These are phyloP conservation scores for Hysterium pulicare DNA, from an alignment of 2,329 filamentous ascomycete genomes.

Conservation along the genomic window DNA sequence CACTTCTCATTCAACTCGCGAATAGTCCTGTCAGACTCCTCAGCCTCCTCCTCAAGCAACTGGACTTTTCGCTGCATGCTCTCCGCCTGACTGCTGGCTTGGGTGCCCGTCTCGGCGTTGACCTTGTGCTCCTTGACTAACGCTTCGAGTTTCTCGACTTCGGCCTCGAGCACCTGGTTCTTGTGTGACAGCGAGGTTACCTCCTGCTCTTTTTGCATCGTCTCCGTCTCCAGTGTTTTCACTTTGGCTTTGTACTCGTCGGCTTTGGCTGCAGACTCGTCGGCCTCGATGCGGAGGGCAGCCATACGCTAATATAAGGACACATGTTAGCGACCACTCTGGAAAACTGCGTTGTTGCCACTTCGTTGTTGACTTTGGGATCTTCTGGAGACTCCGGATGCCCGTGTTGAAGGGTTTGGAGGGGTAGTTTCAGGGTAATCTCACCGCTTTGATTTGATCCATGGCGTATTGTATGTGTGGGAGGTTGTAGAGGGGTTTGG, in stretches of 20 bases:
- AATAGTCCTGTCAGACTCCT: slow-evolving; percentile 92
- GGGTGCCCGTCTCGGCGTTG: slow-evolving; percentile 73
- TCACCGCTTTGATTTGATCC: slow-evolving; percentile 89
- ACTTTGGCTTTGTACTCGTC: slow-evolving; percentile 85
- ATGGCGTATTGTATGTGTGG: slow-evolving; percentile 45
- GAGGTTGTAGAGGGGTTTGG: slow-evolving; percentile 1
- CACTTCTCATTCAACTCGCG: slow-evolving; percentile 99
- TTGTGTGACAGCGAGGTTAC: slow-evolving; percentile 95
- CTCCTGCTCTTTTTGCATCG: slow-evolving; percentile 94
- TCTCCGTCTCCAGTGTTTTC: slow-evolving; percentile 92
- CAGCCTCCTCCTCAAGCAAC: slow-evolving; percentile 95
- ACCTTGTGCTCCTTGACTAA: slow-evolving; percentile 84
- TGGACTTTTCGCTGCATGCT: slow-evolving; percentile 86
- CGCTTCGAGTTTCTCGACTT: slow-evolving; percentile 89
- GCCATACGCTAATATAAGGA: slow-evolving; percentile 73
- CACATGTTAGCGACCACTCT: slow-evolving; percentile 17
- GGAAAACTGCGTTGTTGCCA: neutral
- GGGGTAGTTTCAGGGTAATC: slow-evolving; percentile 42
- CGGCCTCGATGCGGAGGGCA: slow-evolving; percentile 88
- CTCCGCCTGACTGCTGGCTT: slow-evolving; percentile 88
- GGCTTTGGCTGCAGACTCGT: slow-evolving; percentile 74
- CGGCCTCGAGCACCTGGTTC: slow-evolving; percentile 82
- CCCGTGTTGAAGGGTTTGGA: slow-evolving; percentile 22
- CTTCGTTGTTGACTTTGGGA: neutral
- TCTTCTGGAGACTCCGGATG: neutral